Conservation (phyloP, 768 basidiomycete species). For the Sistotremastrum suecicum region DNA sequence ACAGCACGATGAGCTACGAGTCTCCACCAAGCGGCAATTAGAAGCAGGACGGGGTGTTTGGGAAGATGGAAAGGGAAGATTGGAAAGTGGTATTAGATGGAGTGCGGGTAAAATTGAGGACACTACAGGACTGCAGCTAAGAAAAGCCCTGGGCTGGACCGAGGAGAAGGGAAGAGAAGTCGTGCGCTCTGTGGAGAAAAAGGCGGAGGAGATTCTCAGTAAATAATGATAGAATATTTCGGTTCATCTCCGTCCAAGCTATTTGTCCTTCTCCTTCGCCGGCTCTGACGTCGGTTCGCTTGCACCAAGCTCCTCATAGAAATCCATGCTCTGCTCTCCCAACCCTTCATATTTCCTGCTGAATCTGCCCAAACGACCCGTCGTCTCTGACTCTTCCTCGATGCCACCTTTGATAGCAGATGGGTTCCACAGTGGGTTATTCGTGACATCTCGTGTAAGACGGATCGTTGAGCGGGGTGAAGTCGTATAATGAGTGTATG, state of each 20-base stretch:
- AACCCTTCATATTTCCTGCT: slow-evolving; percentile 50
- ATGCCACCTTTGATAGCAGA: slow-evolving; percentile 36
- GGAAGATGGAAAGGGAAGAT: slow-evolving; percentile 27
- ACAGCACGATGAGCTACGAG: slow-evolving; percentile 46
- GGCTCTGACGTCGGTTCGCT: too few relatives aligned
- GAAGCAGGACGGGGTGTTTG: slow-evolving; percentile 40
- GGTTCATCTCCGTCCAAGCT: too few relatives aligned
- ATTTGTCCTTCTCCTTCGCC: too few relatives aligned
- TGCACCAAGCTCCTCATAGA: too few relatives aligned
- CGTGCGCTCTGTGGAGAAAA: slow-evolving; percentile 8
- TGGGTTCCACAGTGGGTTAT: slow-evolving; percentile 79
- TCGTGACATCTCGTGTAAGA: slow-evolving; percentile 78
- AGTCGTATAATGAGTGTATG: slow-evolving; percentile 79
- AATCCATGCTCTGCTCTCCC: neutral
- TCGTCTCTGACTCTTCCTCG: slow-evolving; percentile 56
- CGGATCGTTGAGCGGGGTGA: slow-evolving; percentile 67
- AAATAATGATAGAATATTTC: slow-evolving; percentile 5
- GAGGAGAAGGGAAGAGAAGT: slow-evolving; percentile 9
- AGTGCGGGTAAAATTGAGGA: slow-evolving; percentile 47
- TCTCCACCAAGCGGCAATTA: slow-evolving; percentile 44
- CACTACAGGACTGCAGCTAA: slow-evolving; percentile 58
- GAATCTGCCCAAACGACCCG: slow-evolving; percentile 73
- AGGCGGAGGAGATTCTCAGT: slow-evolving; percentile 15
- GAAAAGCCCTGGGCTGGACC: slow-evolving; percentile 38
- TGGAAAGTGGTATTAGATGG: slow-evolving; percentile 29